Evolutionary conservation across 495 filamentous ascomycete species (phyloP).

Genomic region (Geoglossum glabrum): DNA sequence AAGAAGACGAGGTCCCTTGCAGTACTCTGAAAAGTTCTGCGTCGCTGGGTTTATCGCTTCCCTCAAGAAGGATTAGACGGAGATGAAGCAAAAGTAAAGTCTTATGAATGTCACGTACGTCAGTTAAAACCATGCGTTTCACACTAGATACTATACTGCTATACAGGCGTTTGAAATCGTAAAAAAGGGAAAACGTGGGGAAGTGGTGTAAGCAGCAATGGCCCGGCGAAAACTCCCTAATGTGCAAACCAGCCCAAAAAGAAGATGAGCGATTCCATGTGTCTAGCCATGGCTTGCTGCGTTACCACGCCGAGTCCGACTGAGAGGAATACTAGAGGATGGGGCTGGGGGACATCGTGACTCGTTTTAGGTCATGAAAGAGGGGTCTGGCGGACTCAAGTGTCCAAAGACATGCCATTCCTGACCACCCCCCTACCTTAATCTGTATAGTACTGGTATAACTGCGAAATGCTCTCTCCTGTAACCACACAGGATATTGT

Average conservation of each 20-base stretch:
- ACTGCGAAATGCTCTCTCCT: constrained; percentile 58
- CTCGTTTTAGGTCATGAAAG: background rate
- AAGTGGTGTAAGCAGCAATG: too few relatives aligned
- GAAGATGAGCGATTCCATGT: too few relatives aligned
- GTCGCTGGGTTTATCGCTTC: constrained; percentile 31
- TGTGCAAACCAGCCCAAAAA: too few relatives aligned
- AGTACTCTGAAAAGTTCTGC: constrained; percentile 43
- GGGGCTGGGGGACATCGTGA: background rate
- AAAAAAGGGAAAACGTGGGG: too few relatives aligned
- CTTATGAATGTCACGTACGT: too few relatives aligned
- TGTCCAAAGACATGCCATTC: background rate
- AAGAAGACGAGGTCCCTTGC: constrained; percentile 36
- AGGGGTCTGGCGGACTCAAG: background rate
- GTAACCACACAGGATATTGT: background rate
- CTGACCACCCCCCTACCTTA: constrained; percentile 14
- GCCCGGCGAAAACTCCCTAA: too few relatives aligned
- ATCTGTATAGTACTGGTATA: constrained; percentile 54
- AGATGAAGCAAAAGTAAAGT: background rate
- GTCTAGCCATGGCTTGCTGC: too few relatives aligned
- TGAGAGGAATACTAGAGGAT: background rate
- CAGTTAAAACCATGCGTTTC: too few relatives aligned
- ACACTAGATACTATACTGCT: too few relatives aligned
- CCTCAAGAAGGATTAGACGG: background rate
- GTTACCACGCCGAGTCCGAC: too few relatives aligned
- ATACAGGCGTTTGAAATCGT: too few relatives aligned